A percentile compares a stretch with the other conserved stretches of the same genome.
Conservation (phyloP, 306 rosid genomes). For the Prunus davidiana region DNA sequence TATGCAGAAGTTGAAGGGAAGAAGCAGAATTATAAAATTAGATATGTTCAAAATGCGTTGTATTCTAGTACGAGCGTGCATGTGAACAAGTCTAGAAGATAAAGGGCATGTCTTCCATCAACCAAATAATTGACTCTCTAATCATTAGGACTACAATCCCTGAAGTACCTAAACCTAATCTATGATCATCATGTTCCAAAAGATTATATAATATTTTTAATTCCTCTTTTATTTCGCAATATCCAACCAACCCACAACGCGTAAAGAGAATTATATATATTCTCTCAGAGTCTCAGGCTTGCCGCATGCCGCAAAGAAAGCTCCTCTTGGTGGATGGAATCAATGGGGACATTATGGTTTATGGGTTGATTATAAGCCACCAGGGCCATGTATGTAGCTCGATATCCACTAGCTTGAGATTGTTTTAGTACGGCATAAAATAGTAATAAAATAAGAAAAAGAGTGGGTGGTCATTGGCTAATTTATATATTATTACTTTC, state of each 20-base stretch:
- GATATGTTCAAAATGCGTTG: neutral
- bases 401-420: neutral
- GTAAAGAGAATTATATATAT: neutral
- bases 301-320: constrained; percentile 19
- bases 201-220: neutral
- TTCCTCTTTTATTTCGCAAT: neutral
- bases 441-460: neutral
- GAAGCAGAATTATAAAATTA: too few relatives aligned
- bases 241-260: constrained; percentile 13
- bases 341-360: neutral
- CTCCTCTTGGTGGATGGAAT: constrained; percentile 20
- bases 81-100: neutral
- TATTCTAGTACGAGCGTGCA: neutral
- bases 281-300: neutral
- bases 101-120: constrained; percentile 10
- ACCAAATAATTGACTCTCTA: constrained; percentile 46
- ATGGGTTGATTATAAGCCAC: neutral
- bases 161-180: constrained; percentile 11
- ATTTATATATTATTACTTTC: neutral
- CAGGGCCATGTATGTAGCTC: neutral
- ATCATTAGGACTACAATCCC: constrained; percentile 37
- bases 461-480: neutral
- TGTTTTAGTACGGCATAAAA: neutral
- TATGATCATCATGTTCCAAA: constrained; percentile 4
- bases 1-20: too few relatives aligned